A percentile compares a stretch with the other conserved stretches of the same genome.
phyloP scores from a whole-genome alignment of 305 asterid genomes.

The Striga hermonthica region DNA sequence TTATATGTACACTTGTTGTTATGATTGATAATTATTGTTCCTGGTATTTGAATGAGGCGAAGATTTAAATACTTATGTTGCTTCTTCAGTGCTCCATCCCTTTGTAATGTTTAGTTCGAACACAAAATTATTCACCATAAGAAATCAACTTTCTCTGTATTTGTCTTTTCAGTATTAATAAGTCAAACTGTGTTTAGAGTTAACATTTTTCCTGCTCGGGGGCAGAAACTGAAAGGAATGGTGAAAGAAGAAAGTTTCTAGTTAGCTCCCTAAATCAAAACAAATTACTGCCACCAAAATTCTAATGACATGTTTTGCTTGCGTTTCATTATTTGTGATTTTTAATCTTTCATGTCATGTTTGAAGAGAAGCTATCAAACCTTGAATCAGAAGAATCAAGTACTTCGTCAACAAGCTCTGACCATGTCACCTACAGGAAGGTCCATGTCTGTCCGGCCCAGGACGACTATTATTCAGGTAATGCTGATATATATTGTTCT shows the following conservation, averaged over 20 bases:
- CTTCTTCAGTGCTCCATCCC: constrained; percentile 7
- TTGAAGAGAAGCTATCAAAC: constrained; percentile 94
- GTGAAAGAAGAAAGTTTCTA: constrained; percentile 7
- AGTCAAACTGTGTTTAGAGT: constrained; percentile 9
- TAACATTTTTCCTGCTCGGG: constrained; percentile 3
- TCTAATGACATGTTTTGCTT: constrained; percentile 17
- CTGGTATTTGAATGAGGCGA: too few relatives aligned
- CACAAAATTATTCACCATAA: not conserved
- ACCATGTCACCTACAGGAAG: constrained; percentile 95
- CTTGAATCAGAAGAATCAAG: constrained; percentile 96
- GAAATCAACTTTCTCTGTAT: not conserved
- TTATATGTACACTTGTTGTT: too few relatives aligned
- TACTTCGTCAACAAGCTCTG: constrained; percentile 96
- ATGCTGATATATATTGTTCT: constrained; percentile 22
- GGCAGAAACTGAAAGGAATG: not conserved
- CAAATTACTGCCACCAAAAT: constrained; percentile 24
- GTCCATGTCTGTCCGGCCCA: constrained; percentile 71
- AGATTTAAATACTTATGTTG: too few relatives aligned
- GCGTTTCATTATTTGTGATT: constrained; percentile 23
- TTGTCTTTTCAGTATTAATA: constrained; percentile 5
- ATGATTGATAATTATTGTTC: too few relatives aligned
- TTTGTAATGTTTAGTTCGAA: constrained; percentile 12
- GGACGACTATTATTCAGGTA: constrained; percentile 74
- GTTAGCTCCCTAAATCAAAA: constrained; percentile 13
- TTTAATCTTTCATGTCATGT: constrained; percentile 49